Base-by-base conservation (phyloP, 805 yeast species). In the Saccharomyces kudriavzevii region DNA sequence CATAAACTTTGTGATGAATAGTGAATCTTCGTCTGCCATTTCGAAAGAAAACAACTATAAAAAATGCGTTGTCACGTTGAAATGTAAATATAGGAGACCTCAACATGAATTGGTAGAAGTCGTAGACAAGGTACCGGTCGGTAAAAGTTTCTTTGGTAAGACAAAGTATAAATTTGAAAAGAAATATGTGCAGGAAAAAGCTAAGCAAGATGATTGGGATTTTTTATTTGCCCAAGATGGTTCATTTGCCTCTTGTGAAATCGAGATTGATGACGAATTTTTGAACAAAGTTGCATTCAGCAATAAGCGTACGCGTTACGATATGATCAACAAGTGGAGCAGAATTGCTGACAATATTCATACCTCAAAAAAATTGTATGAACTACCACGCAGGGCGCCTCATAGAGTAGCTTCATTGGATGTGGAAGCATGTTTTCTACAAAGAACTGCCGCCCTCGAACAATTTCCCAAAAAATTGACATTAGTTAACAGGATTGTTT, bases 221-320 rank as follows among this genome's bases (percentile, higher is more conserved):
- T 68, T 74, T 31, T 71, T 79, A 52, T 77, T 89, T 57, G 96
- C 97, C 1, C 75, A 77, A 31, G 95, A 89, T 67, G 98, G 98
- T 1, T 88, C 96, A 40, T 90, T 88, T 75, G 96, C 89, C 8
- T 77, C 92, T 62, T 80, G 87, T 52, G 83, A 85, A 60, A 74
- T 91, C 52, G 78, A 78, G 8, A 47, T 69, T 6, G 52, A 58
- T 51, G 55, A 56, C 4, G 53, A 49, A 3, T 58, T 59, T 45
- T 54, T 69, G 40, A 40, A 56, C 1, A 47, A 54, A 28, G 48
- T 49, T 17, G 52, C 55, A 45, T 66, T 59, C 40, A 54, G 49
- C 5, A 45, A 52, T 22, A 53, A 52, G 22, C 30, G 52, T 2
- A 28, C 56, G 2, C 29, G 51, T 4, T 48, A 60, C 49, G 55